Conservation (phyloP, 495 filamentous ascomycete species). For the Aspergillus olivimuriae region DNA sequence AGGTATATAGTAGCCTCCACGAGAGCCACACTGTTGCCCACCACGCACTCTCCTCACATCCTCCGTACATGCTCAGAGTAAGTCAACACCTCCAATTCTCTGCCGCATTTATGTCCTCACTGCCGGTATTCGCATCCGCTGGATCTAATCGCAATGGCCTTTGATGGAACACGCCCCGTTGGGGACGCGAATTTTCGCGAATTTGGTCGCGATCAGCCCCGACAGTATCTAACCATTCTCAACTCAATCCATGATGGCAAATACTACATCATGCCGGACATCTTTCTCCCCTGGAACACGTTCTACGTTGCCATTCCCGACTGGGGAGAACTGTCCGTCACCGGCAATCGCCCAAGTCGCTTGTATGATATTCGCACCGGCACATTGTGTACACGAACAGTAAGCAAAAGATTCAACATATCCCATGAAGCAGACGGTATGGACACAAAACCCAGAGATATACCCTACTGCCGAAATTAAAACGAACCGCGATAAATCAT, state of each 20-base stretch:
- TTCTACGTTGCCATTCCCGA: slow-evolving; percentile 5
- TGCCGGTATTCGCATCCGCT: slow-evolving; percentile 2
- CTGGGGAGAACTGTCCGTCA: slow-evolving; percentile 8
- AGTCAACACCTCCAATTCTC: slow-evolving; percentile 9
- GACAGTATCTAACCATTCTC: slow-evolving; percentile 36
- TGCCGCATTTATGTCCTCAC: slow-evolving; percentile 5
- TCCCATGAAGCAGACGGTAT: background rate
- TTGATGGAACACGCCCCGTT: slow-evolving; percentile 9
- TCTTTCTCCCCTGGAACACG: slow-evolving; percentile 37
- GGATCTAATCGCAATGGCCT: slow-evolving; percentile 7
- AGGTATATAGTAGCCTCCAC: too few species aligned
- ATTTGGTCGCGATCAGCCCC: slow-evolving; percentile 37
- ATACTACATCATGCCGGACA: slow-evolving; percentile 36
- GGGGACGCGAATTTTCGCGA: slow-evolving; percentile 25
- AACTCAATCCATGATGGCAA: slow-evolving; percentile 49
- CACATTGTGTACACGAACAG: background rate
- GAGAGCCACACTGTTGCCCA: too few species aligned
- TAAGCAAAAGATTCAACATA: background rate
- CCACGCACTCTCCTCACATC: too few species aligned
- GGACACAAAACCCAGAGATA: too few species aligned
- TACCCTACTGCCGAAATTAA: slow-evolving; percentile 44
- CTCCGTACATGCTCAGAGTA: too few species aligned
- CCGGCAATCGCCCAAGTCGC: slow-evolving; percentile 2
- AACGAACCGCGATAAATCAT: slow-evolving; percentile 48
- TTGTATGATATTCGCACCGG: background rate